These are phyloP conservation scores for Vaccinium macrocarpon DNA, from an alignment of 148 eudicot species.

Conservation along the genomic window DNA sequence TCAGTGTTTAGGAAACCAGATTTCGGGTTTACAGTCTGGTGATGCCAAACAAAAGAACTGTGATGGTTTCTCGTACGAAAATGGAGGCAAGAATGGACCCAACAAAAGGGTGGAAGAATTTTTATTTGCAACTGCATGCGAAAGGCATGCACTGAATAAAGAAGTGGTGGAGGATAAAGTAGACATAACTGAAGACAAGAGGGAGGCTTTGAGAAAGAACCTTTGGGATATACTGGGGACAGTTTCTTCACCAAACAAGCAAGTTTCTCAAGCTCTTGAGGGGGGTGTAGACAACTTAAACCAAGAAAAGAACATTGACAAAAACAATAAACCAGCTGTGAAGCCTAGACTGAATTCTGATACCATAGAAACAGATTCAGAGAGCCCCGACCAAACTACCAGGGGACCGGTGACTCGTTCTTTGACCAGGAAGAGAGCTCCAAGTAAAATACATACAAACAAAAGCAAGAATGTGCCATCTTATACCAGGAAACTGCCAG, in stretches of 20 bases:
- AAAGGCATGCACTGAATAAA: slow-evolving; percentile 24
- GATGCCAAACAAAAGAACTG: slow-evolving; percentile 29
- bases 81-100: slow-evolving; percentile 26
- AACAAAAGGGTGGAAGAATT: slow-evolving; percentile 26
- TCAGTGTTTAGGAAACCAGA: slow-evolving; percentile 27
- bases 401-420: slow-evolving; percentile 64
- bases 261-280: slow-evolving; percentile 31
- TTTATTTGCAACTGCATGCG: slow-evolving; percentile 30
- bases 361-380: slow-evolving; percentile 80
- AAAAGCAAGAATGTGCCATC: slow-evolving; percentile 30
- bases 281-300: slow-evolving; percentile 29
- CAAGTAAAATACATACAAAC: slow-evolving; percentile 26
- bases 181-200: slow-evolving; percentile 28
- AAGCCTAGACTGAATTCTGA: slow-evolving; percentile 58
- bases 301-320: slow-evolving; percentile 24
- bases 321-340: slow-evolving; percentile 24
- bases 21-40: slow-evolving; percentile 21
- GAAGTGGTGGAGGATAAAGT: slow-evolving; percentile 36
- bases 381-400: slow-evolving; percentile 32
- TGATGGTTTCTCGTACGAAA: slow-evolving; percentile 16
- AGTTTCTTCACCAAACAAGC: slow-evolving; percentile 46
- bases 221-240: slow-evolving; percentile 68
- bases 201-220: slow-evolving; percentile 64
- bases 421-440: slow-evolving; percentile 41
- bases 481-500: slow-evolving; percentile 26